Conservation (phyloP, 2,329 filamentous ascomycete genomes). For the Tolypocladium ovalisporum region DNA sequence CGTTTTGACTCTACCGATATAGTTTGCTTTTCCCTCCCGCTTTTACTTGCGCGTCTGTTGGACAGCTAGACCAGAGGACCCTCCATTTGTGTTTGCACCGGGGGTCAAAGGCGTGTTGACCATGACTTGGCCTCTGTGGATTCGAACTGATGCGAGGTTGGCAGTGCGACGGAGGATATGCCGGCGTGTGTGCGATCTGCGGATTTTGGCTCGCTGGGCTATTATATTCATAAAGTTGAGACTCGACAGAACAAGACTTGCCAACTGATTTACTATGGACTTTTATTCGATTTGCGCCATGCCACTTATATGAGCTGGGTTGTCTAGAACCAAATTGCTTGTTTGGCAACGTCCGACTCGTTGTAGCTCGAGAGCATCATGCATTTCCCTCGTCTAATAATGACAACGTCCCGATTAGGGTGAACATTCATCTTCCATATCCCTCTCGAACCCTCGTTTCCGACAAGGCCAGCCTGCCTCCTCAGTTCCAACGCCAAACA, state of each 20-base stretch:
- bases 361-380: background rate
- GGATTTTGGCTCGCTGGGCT: background rate
- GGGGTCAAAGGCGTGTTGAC: background rate
- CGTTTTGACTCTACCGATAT: too few relatives aligned
- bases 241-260: background rate
- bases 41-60: background rate
- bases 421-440: background rate
- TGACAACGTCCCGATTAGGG: background rate
- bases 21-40: background rate
- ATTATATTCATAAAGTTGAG: background rate
- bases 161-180: background rate
- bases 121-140: background rate
- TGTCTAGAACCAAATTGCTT: background rate
- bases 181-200: background rate
- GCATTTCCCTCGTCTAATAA: too few relatives aligned
- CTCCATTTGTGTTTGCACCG: background rate
- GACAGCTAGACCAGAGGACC: background rate
- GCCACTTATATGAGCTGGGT: background rate
- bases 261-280: background rate
- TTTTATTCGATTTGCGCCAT: background rate
- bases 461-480: background rate
- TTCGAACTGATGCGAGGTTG: background rate
- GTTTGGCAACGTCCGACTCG: too few relatives aligned
- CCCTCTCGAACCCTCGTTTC: background rate
- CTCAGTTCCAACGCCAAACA: background rate